Conservation (phyloP, 1,284 basidiomycete species). For the Ceratobasidium sp. region DNA sequence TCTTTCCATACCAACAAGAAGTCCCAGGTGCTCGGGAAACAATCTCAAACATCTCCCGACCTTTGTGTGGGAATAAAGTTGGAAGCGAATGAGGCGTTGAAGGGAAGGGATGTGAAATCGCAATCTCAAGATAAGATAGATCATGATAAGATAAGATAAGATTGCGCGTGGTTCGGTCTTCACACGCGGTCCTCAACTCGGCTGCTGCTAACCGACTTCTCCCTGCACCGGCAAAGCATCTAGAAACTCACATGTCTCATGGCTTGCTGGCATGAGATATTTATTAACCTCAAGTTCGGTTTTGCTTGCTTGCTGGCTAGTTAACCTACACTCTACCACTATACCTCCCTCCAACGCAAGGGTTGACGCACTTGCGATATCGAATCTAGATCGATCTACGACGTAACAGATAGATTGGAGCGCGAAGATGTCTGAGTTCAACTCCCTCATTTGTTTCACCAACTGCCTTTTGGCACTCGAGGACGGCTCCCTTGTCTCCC, state of each 20-base stretch:
- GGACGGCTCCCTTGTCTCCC: slow-evolving; percentile 76
- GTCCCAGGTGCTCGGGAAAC: too few species aligned
- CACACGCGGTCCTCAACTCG: slow-evolving; percentile 12
- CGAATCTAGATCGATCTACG: neutral
- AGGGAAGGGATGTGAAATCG: slow-evolving; percentile 1
- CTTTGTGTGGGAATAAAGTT: slow-evolving; percentile 6
- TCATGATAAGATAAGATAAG: neutral
- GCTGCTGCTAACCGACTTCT: slow-evolving; percentile 19
- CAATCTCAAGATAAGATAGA: neutral
- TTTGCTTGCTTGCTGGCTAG: neutral
- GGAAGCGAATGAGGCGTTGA: neutral
- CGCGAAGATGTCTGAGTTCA: slow-evolving; percentile 52
- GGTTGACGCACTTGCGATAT: too few species aligned
- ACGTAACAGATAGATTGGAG: neutral
- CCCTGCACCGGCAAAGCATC: slow-evolving; percentile 25
- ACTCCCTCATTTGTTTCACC: slow-evolving; percentile 84
- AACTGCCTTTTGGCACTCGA: slow-evolving; percentile 83
- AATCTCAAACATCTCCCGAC: neutral
- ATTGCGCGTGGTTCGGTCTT: neutral
- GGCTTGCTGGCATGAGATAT: slow-evolving; percentile 41
- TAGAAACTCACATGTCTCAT: neutral
- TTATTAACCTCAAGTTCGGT: neutral
- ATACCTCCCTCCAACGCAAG: too few species aligned
- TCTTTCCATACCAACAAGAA: neutral
- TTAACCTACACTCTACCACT: too few species aligned